These are phyloP conservation scores for Fraxinus baroniana DNA, from an alignment of 305 asterid species.

Conservation along the genomic window DNA sequence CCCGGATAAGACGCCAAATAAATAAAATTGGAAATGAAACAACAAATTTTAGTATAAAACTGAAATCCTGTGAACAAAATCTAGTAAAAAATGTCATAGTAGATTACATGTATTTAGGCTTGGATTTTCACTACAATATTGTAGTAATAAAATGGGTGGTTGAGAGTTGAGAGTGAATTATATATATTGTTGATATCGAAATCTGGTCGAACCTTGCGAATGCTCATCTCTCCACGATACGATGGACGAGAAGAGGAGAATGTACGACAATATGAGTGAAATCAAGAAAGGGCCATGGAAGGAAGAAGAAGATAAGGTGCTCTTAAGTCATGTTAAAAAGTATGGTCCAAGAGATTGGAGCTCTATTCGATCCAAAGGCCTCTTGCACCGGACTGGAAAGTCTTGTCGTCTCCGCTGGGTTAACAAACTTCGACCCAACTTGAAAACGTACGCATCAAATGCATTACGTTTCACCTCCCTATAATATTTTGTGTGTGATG, in stretches of 20 bases:
- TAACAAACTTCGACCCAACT: constrained; percentile 83
- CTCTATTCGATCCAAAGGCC: constrained; percentile 99
- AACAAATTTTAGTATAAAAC: background rate
- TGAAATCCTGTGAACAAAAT: background rate
- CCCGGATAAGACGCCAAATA: background rate
- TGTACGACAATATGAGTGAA: constrained; percentile 48
- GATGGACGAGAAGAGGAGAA: constrained; percentile 35
- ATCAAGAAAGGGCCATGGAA: constrained; percentile 97
- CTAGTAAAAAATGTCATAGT: background rate
- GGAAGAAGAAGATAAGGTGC: constrained; percentile 77
- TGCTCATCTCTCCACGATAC: background rate
- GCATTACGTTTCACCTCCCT: background rate
- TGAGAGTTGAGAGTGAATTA: background rate
- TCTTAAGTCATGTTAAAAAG: constrained; percentile 65
- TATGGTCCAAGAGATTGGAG: constrained; percentile 91
- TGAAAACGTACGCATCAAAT: constrained; percentile 55
- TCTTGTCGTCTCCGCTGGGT: constrained; percentile 99
- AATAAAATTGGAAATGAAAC: background rate
- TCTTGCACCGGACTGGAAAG: constrained; percentile 77
- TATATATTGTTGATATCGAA: background rate
- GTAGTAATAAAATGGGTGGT: background rate
- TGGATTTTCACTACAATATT: background rate
- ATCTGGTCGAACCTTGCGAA: background rate
- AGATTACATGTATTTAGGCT: background rate
- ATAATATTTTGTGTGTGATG: background rate